Evolutionary conservation across 2,329 filamentous ascomycete genomes (phyloP).

Genomic region (Diplodia mutila): DNA sequence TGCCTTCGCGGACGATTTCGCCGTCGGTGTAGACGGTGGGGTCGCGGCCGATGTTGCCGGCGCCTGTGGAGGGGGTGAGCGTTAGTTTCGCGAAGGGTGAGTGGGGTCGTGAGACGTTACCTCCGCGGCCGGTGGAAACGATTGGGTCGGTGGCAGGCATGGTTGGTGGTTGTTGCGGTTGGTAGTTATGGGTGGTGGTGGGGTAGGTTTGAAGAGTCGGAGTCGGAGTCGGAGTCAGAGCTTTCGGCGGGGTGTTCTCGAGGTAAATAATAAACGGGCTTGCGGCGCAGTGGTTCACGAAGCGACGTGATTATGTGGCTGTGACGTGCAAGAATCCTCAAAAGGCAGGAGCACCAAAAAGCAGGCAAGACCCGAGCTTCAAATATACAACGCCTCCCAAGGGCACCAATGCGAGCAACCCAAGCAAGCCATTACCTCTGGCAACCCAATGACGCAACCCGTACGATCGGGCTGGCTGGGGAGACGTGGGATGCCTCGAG

Average conservation of each 20-base stretch:
- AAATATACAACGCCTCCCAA: background rate
- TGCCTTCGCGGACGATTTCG: constrained; percentile 42
- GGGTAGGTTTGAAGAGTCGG: background rate
- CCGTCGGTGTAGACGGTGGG: constrained; percentile 42
- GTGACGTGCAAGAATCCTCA: constrained; percentile 5
- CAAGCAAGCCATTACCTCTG: background rate
- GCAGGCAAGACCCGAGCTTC: background rate
- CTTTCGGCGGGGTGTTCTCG: background rate
- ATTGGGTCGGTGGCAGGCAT: constrained; percentile 33
- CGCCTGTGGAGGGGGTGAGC: constrained; percentile 41
- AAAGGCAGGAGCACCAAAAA: background rate
- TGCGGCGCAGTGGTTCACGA: background rate
- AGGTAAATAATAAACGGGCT: background rate
- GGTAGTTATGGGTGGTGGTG: background rate
- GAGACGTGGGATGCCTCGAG: constrained; percentile 1
- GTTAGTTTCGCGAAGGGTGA: no score
- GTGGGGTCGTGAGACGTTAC: constrained; percentile 40
- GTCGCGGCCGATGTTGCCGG: constrained; percentile 58
- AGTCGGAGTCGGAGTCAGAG: background rate
- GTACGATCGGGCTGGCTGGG: background rate
- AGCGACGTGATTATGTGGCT: constrained; percentile 7
- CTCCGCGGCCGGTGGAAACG: constrained; percentile 58
- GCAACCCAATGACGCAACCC: constrained; percentile 16
- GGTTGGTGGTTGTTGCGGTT: background rate
- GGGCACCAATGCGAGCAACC: no score